phyloP scores from a whole-genome alignment of 805 yeast genomes.

The Spathaspora boniae region DNA sequence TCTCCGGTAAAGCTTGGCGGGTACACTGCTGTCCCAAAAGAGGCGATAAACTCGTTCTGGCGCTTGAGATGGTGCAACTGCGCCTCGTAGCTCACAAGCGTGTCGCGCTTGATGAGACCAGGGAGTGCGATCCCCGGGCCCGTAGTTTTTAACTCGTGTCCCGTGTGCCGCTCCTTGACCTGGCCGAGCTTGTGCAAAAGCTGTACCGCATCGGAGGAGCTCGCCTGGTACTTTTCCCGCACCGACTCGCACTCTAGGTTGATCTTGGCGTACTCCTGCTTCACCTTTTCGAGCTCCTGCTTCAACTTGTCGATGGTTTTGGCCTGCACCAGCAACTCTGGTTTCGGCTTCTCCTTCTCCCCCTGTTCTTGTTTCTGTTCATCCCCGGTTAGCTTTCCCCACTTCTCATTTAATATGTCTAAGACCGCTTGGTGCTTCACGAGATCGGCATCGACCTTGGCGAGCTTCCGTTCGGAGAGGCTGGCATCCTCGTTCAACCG shows the following conservation, averaged over 20 bases:
- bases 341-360: constrained; percentile 5
- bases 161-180: constrained; percentile 16
- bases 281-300: constrained; percentile 23
- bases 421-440: constrained; percentile 16
- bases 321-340: constrained; percentile 17
- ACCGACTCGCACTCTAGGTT: constrained; percentile 25
- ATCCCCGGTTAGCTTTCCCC: constrained; percentile 9
- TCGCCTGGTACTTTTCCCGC: constrained; percentile 30
- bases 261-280: constrained; percentile 22
- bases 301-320: constrained; percentile 19
- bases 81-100: constrained; percentile 23
- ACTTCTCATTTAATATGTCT: constrained; percentile 13
- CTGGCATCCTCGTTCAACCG: constrained; percentile 34
- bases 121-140: constrained; percentile 39
- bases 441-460: constrained; percentile 29
- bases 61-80: constrained; percentile 21
- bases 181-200: constrained; percentile 19
- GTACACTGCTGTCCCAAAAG: too few species aligned
- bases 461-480: constrained; percentile 28
- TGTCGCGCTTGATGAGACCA: constrained; percentile 30
- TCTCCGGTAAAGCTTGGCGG: too few species aligned
- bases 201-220: constrained; percentile 32
- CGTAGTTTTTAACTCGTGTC: constrained; percentile 19
- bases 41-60: constrained; percentile 32
- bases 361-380: background rate